Evolutionary conservation across 108 stramenopile species (phyloP).

Genomic region (Cyclotella sp.): DNA sequence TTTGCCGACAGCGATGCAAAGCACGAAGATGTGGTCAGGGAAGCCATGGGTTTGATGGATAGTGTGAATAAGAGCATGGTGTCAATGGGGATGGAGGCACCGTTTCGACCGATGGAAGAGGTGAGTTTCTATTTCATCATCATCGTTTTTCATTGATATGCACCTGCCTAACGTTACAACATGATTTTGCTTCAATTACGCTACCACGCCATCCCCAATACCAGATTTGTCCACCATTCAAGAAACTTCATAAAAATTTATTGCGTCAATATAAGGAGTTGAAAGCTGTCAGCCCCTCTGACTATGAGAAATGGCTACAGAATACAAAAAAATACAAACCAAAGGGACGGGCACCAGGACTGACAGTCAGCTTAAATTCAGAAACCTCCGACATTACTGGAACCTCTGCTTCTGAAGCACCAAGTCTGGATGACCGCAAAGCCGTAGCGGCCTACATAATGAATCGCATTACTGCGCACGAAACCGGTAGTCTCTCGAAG

Average conservation of each 20-base stretch:
- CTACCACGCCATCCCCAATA: not conserved
- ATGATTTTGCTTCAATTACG: not conserved
- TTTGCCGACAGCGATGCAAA: slow-evolving; percentile 25
- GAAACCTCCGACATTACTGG: not conserved
- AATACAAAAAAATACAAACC: not conserved
- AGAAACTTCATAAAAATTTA: slow-evolving; percentile 41
- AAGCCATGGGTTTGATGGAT: slow-evolving; percentile 37
- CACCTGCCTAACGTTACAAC: not conserved
- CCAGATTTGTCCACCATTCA: slow-evolving; percentile 31
- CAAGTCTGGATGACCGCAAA: slow-evolving; percentile 14
- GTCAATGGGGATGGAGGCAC: slow-evolving; percentile 43
- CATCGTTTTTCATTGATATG: not conserved
- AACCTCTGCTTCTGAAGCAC: not conserved
- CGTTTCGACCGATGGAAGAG: slow-evolving; percentile 42
- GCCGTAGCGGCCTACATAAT: slow-evolving; percentile 27
- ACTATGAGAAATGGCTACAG: not conserved
- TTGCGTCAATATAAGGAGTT: slow-evolving; percentile 34
- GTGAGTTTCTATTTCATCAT: slow-evolving; percentile 1
- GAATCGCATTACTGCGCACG: slow-evolving; percentile 20
- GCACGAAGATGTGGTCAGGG: slow-evolving; percentile 21
- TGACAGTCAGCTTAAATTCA: not conserved
- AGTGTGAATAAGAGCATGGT: slow-evolving; percentile 40
- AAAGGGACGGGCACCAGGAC: not conserved
- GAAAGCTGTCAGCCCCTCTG: slow-evolving; percentile 2
- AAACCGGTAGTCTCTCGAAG: not conserved